Conservation (phyloP, 305 asterid species). For the Solanum aculeatissimum region DNA sequence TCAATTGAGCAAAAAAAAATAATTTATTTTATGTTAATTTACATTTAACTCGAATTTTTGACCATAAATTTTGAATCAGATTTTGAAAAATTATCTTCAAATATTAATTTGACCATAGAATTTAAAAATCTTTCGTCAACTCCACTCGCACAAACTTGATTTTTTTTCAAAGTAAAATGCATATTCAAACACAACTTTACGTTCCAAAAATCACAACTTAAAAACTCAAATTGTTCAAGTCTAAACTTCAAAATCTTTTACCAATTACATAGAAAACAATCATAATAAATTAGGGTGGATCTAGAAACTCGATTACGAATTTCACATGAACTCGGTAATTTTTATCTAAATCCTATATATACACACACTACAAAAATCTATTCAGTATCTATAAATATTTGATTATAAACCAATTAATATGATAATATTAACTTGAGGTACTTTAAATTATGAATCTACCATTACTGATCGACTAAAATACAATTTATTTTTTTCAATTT, state of each 20-base stretch:
- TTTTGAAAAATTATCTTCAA: not conserved
- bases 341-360: not conserved
- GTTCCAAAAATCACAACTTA: not conserved
- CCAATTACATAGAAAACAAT: not conserved
- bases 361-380: too few relatives aligned
- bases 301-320: not conserved
- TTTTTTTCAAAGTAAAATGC: not conserved
- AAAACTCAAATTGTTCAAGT: not conserved
- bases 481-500: not conserved
- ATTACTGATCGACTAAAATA: not conserved
- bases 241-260: not conserved
- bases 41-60: too few relatives aligned
- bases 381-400: not conserved
- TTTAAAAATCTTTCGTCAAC: not conserved
- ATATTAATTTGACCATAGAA: accelerated
- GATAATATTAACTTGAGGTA: not conserved
- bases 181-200: accelerated
- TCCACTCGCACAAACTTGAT: not conserved
- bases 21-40: not conserved
- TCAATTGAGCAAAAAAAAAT: not conserved
- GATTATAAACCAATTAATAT: not conserved
- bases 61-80: not conserved
- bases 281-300: accelerated
- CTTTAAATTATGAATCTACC: not conserved
- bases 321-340: not conserved